These are phyloP conservation scores for Saccharomyces uvarum DNA, from an alignment of 1,139 yeast species.

Conservation along the genomic window DNA sequence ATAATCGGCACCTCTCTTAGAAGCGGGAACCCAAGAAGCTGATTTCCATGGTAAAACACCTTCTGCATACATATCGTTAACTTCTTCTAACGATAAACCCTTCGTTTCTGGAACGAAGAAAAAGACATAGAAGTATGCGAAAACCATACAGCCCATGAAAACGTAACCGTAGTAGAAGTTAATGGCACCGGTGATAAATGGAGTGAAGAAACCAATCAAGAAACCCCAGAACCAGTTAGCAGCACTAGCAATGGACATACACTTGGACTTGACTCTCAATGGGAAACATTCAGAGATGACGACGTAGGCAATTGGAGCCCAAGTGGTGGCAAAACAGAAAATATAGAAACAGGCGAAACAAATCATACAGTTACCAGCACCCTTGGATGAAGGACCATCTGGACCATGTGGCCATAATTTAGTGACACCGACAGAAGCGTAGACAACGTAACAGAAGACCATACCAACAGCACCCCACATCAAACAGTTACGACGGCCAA, in stretches of 20 bases:
- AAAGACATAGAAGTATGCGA: constrained; percentile 55
- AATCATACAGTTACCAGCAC: constrained; percentile 70
- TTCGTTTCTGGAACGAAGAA: constrained; percentile 63
- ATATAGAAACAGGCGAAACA: constrained; percentile 70
- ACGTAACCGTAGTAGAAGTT: constrained; percentile 54
- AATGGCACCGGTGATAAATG: constrained; percentile 48
- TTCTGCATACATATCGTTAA: constrained; percentile 48
- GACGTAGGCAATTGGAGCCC: constrained; percentile 78
- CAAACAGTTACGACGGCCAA: constrained; percentile 62
- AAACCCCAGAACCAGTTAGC: constrained; percentile 75
- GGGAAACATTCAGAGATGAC: constrained; percentile 72
- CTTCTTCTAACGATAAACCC: constrained; percentile 64
- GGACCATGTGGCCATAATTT: constrained; percentile 48
- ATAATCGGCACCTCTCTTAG: constrained; percentile 29
- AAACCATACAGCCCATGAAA: constrained; percentile 59
- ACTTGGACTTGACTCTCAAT: constrained; percentile 67
- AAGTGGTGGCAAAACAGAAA: constrained; percentile 71
- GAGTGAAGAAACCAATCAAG: constrained; percentile 66
- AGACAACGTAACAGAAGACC: constrained; percentile 55
- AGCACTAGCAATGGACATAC: constrained; percentile 64
- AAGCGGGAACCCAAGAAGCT: constrained; percentile 23
- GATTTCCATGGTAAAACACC: constrained; percentile 42
- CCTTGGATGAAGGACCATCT: constrained; percentile 42
- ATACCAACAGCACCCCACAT: constrained; percentile 56
- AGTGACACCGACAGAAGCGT: constrained; percentile 60